Percentiles rank a stretch among this genome's conserved stretches.
Evolutionary conservation across 108 stramenopile genomes (phyloP).

Genomic region (Nannochloropsis oceanica): DNA sequence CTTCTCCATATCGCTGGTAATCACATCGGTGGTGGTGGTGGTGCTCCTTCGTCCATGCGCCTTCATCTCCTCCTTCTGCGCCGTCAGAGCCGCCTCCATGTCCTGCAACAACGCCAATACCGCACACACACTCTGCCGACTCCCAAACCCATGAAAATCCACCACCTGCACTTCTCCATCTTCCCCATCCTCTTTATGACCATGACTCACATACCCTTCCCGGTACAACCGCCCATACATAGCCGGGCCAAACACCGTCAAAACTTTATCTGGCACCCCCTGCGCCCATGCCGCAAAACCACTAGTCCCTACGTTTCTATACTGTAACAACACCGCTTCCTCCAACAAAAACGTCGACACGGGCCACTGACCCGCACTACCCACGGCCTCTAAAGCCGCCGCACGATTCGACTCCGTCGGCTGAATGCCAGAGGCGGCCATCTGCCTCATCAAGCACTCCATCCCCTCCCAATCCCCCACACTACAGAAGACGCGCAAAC

Average conservation of each 20-base stretch:
- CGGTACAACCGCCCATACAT: neutral
- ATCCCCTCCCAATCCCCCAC: neutral
- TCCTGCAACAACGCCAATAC: neutral
- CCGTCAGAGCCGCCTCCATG: neutral
- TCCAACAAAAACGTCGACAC: neutral
- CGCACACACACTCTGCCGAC: neutral
- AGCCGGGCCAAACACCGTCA: neutral
- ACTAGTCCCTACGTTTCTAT: neutral
- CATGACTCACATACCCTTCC: neutral
- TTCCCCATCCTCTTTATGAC: neutral
- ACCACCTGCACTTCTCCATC: neutral
- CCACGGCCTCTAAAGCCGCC: neutral
- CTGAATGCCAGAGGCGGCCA: neutral
- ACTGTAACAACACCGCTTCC: neutral
- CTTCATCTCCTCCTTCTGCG: neutral
- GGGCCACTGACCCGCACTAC: neutral
- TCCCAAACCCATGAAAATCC: neutral
- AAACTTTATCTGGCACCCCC: neutral
- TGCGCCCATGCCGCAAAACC: neutral
- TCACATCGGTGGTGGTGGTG: neutral
- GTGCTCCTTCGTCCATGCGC: neutral
- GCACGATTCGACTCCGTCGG: neutral
- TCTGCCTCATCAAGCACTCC: neutral
- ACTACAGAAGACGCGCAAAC: neutral
- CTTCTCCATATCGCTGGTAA: neutral